Conservation (phyloP, 441 rosid species). For the Theobroma grandiflorum region DNA sequence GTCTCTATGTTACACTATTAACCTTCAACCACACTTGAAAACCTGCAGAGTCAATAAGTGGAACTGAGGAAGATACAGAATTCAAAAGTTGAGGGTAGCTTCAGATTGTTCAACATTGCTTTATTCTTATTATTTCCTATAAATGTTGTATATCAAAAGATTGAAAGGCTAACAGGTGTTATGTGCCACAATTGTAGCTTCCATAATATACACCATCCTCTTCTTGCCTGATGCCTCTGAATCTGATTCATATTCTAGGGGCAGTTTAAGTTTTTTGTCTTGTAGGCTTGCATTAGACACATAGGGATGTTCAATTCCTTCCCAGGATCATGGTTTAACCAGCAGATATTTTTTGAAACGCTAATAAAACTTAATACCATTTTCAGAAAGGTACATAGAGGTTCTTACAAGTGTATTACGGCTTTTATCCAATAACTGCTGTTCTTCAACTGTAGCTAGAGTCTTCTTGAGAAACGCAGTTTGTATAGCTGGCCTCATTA, state of each 20-base stretch:
- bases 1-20: background rate
- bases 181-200: background rate
- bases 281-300: conserved; percentile 2
- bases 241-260: background rate
- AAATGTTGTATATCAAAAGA: conserved; percentile 7
- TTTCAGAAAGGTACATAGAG: background rate
- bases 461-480: background rate
- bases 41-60: background rate
- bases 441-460: background rate
- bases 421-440: background rate
- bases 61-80: conserved; percentile 1
- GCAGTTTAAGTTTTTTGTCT: conserved; percentile 13
- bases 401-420: background rate
- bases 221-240: background rate
- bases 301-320: background rate
- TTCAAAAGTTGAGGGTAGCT: background rate
- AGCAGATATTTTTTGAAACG: background rate
- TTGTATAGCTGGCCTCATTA: background rate
- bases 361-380: background rate
- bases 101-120: background rate
- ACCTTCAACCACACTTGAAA: background rate
- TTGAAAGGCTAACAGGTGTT: conserved; percentile 1
- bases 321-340: background rate
- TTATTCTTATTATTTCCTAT: conserved; percentile 10
- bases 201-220: conserved; percentile 1